Base-by-base conservation (phyloP, 352 stramenopile genomes). In the Pythium myriotylum region DNA sequence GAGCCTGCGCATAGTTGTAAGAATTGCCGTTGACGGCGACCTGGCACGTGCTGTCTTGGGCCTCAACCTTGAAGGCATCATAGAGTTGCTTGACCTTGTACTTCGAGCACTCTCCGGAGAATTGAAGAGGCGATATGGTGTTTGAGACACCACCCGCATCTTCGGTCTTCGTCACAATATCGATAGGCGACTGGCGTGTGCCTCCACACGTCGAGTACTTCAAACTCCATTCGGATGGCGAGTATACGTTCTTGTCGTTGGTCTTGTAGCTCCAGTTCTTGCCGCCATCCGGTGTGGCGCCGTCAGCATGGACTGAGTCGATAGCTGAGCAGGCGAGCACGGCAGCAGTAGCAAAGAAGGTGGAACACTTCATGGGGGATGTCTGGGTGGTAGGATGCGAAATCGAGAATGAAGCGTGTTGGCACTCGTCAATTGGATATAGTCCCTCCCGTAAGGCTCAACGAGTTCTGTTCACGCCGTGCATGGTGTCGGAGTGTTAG, bases 111-210 rank as follows among this genome's bases (percentile, higher is more conserved):
- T 59, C 37, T 29, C 67, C 67, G n/a, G 29, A 43, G 49, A 74
- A 63, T 13, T 23, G 10, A 7, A 74, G 22, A 6, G 62, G 62
- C 0, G 32, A 24, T 23, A 53, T 49, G 16, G 19, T 43, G 20
- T 12, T 4, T 32, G 35, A 10, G 9, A 7, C 24, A 1, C 14
- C 2, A 1, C n/a, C 49, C 22, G 22, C 53, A n/a, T n/a, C n/a
- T 4, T 17, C 16, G 14, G 20, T 29, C 43, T 59, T 54, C 17
- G 51, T 40, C 42, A 10, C 3, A 32, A 72, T 60, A 29, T 66
- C 58, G 41, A 77, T 69, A n/a, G 70, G 70, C 17, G 70, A 77
- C 57, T 77, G 70, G 20, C 59, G 54, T 37, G 66, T 62, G 59
- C 70, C 70, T 23, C 51, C 58, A 47, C 70, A 77, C 1, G 26